Base-by-base conservation (phyloP, 1,284 basidiomycete species). In the Ganoderma boninense region DNA sequence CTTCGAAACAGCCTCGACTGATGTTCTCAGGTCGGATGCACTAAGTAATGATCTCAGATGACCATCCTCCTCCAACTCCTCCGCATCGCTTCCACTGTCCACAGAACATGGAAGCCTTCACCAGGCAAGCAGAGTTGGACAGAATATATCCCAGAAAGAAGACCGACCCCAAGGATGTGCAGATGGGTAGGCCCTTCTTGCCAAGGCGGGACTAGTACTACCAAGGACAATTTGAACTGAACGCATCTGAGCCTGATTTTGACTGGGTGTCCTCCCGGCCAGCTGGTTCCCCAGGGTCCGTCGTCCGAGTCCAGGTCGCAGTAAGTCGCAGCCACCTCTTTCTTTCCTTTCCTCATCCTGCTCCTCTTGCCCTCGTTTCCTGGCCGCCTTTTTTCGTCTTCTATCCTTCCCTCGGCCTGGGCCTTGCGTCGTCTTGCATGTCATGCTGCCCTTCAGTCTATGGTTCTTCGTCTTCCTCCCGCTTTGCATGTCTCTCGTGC, bases 401-500 rank as follows among this genome's bases (percentile, higher is more conserved):
- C 61, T 18, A 1, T 40, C 70, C 2, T 56, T 70, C 49, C 52
- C 42, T 64, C 2, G 38, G 16, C 52, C 38, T 23, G 40, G 20
- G 71, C 35, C 44, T 46, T 29, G 3, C 38, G 40, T 26, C 38
- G 57, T 38, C 44, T 52, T 18, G 16, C 54, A 38, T 20, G 44
- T 44, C 52, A 72, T 72, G 71, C 35, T 62, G 32, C 40, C 42
- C 16, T 42, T 3, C 32, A n/a, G 65, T 42, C 68, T 69, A 46
- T 72, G 69, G 69, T 60, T 63, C 61, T 42, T 61, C 13, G 20
- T 72, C 43, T 62, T 70, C 44, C 43, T 69, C 54, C 60, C 42
- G 26, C 35, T 68, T n/a, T 68, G 69, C 49, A 46, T 63, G 23
- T 32, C 66, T 40, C 64, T 71, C 64, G 74, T 60, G 26, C 42